These are phyloP conservation scores for Earliella scabrosa DNA, from an alignment of 1,284 basidiomycete species.

Conservation along the genomic window DNA sequence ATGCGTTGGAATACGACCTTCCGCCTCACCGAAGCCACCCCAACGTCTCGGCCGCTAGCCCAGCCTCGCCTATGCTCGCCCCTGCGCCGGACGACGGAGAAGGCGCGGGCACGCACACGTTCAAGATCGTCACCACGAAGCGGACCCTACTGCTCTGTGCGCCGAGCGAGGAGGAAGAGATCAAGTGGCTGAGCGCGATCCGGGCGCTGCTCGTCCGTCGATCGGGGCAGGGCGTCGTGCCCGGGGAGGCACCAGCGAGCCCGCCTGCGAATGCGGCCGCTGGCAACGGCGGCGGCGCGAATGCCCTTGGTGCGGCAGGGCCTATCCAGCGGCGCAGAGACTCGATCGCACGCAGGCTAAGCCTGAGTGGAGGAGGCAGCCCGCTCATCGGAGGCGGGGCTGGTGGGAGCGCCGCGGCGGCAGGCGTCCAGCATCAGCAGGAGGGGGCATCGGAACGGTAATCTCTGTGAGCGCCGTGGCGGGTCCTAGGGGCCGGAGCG, in stretches of 20 bases:
- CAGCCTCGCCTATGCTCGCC: constrained; percentile 39
- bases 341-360: constrained; percentile 34
- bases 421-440: constrained; percentile 23
- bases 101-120: constrained; percentile 61
- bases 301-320: constrained; percentile 4
- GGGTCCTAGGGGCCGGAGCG: neutral
- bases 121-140: constrained; percentile 97
- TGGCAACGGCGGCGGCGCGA: constrained; percentile 8
- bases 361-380: constrained; percentile 31
- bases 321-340: constrained; percentile 26
- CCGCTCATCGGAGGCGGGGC: constrained; percentile 15
- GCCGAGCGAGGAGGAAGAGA: constrained; percentile 97
- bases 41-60: constrained; percentile 36
- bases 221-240: constrained; percentile 50
- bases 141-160: constrained; percentile 90
- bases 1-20: constrained; percentile 88
- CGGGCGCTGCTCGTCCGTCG: constrained; percentile 86
- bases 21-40: constrained; percentile 41
- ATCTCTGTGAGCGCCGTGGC: constrained; percentile 17
- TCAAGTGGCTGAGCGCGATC: constrained; percentile 96
- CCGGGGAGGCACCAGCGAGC: constrained; percentile 31
- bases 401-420: constrained; percentile 4
- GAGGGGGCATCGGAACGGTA: constrained; percentile 32
- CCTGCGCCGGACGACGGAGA: constrained; percentile 46
- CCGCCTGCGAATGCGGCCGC: neutral